Conservation (phyloP, 352 stramenopile species). For the Phytophthora idaei region DNA sequence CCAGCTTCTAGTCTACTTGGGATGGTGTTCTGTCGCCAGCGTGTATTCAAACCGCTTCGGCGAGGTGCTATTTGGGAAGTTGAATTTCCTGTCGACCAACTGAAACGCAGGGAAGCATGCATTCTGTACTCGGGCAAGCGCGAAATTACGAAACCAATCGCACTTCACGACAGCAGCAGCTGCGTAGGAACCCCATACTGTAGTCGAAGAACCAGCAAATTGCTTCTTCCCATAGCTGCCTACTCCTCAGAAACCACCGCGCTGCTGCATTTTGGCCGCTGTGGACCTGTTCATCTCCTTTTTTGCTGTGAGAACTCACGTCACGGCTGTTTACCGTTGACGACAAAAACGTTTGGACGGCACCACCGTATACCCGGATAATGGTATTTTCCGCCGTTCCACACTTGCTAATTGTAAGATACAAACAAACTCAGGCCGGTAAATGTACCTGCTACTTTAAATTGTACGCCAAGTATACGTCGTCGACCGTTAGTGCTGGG, state of each 20-base stretch:
- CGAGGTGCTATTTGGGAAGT: neutral
- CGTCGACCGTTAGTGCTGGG: slow-evolving; percentile 28
- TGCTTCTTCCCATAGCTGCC: neutral
- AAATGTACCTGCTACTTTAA: slow-evolving; percentile 14
- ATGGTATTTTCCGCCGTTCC: slow-evolving; percentile 13
- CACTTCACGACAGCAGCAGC: too few species aligned
- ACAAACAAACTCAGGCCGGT: neutral
- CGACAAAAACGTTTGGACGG: slow-evolving; percentile 18
- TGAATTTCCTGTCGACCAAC: neutral
- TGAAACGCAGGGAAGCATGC: too few species aligned
- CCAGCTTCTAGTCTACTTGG: neutral
- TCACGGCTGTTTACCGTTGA: neutral
- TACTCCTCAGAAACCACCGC: slow-evolving; percentile 6
- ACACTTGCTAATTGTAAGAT: neutral
- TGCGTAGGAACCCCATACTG: too few species aligned
- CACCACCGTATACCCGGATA: slow-evolving; percentile 29
- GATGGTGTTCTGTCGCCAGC: neutral
- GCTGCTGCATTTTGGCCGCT: neutral
- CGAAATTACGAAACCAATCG: too few species aligned
- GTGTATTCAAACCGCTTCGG: slow-evolving; percentile 9
- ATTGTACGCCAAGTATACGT: slow-evolving; percentile 11
- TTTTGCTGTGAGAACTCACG: slow-evolving; percentile 17
- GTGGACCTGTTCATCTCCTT: slow-evolving; percentile 4
- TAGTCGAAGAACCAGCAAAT: neutral
- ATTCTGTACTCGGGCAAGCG: too few species aligned